Evolutionary conservation across 768 basidiomycete genomes (phyloP).

Genomic region (Tricholoma saponaceum): DNA sequence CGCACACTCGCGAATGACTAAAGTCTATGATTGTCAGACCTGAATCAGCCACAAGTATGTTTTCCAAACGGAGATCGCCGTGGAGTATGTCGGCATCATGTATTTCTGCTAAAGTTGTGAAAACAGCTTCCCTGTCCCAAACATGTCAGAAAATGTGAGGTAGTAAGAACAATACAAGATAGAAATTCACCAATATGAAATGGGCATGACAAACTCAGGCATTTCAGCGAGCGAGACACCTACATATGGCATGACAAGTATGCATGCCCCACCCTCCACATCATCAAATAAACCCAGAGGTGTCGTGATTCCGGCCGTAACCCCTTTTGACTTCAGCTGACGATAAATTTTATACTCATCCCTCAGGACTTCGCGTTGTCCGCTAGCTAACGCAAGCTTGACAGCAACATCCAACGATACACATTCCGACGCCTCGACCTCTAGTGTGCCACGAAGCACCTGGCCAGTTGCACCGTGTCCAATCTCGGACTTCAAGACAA

Average conservation of each 20-base stretch:
- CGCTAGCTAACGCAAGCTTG: slow-evolving; percentile 8
- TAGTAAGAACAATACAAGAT: slow-evolving; percentile 10
- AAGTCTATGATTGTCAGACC: slow-evolving; percentile 15
- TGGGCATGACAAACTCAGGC: not conserved
- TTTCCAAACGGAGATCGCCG: slow-evolving; percentile 12
- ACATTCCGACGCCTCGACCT: not conserved
- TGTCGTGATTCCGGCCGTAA: slow-evolving; percentile 9
- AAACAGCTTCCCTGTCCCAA: slow-evolving; percentile 6
- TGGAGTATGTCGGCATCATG: slow-evolving; percentile 15
- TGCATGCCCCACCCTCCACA: not conserved
- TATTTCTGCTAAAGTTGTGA: slow-evolving; percentile 9
- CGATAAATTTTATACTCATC: slow-evolving; percentile 1
- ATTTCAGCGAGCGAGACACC: slow-evolving; percentile 3
- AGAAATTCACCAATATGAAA: slow-evolving; percentile 4
- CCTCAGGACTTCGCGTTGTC: not conserved
- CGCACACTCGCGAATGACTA: slow-evolving; percentile 7
- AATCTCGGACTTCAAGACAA: slow-evolving; percentile 6
- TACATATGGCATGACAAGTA: slow-evolving; percentile 11
- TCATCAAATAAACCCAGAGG: not conserved
- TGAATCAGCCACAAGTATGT: slow-evolving; percentile 11
- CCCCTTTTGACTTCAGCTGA: slow-evolving; percentile 9
- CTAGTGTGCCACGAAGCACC: slow-evolving; percentile 7
- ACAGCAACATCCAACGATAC: slow-evolving; percentile 2
- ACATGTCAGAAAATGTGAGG: not conserved
- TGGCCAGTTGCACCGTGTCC: slow-evolving; percentile 12